Percentiles rank a stretch among this genome's conserved stretches.
Evolutionary conservation across 306 rosid species (phyloP).

Genomic region (Malus sieversii): DNA sequence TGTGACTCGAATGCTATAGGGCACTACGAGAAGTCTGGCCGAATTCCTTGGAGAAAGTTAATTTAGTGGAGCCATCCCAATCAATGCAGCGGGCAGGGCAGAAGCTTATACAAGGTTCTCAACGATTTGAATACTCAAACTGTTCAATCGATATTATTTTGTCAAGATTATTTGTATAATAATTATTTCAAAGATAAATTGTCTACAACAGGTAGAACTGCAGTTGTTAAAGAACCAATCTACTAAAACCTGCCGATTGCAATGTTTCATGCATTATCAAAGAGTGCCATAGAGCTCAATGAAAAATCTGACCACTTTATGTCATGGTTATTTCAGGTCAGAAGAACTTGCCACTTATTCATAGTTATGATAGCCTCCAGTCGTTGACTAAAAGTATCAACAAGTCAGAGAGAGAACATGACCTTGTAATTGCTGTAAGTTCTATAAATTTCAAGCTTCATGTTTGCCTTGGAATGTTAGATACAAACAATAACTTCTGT

Average conservation of each 20-base stretch:
- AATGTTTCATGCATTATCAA: not conserved
- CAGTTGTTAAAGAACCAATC: not conserved
- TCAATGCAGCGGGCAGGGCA: conserved; percentile 91
- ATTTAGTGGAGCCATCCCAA: conserved; percentile 84
- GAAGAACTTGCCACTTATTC: conserved; percentile 84
- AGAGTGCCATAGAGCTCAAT: not conserved
- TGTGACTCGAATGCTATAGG: conserved; percentile 45
- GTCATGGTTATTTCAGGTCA: conserved; percentile 41
- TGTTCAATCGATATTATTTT: not conserved
- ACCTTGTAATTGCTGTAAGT: conserved; percentile 95
- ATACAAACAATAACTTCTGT: conserved; percentile 10
- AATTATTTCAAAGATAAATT: not conserved
- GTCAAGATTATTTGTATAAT: not conserved
- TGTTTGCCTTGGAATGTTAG: not conserved
- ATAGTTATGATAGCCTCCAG: conserved; percentile 82
- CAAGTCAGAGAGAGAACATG: conserved; percentile 80
- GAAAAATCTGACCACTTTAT: conserved; percentile 7
- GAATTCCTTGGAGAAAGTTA: conserved; percentile 59
- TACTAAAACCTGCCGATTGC: not conserved
- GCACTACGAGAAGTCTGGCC: conserved; percentile 95
- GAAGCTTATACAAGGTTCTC: conserved; percentile 70
- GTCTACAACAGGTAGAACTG: not conserved
- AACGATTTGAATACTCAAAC: not conserved
- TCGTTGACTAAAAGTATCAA: conserved; percentile 45
- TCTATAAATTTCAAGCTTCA: not conserved